phyloP scores from a whole-genome alignment of 371 early-diverging fungal genomes.

The Mortierella sp. region DNA sequence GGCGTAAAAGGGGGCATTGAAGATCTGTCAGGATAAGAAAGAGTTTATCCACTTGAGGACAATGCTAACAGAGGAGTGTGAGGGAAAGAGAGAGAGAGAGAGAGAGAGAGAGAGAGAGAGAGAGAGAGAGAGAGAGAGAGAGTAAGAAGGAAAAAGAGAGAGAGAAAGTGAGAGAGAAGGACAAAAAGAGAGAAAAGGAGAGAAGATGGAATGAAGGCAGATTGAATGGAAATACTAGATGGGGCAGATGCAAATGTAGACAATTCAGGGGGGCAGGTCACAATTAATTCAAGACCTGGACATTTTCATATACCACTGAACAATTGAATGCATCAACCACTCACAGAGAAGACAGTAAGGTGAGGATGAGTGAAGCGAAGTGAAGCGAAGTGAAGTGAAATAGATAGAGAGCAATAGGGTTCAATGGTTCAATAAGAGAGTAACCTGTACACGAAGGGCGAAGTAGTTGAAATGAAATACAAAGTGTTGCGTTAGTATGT shows the following conservation, averaged over 20 bases:
- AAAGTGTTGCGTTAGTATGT: no score
- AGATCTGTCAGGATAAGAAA: not conserved
- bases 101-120: not conserved
- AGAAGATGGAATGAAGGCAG: not conserved
- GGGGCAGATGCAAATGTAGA: not conserved
- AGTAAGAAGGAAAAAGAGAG: not conserved
- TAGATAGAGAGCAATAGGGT: no score
- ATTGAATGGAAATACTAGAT: conserved; percentile 5
- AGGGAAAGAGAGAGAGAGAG: not conserved
- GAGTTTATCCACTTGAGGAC: not conserved
- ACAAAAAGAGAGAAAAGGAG: not conserved
- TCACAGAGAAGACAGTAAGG: no score
- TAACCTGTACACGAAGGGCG: no score
- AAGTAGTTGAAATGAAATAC: no score
- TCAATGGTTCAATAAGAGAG: no score
- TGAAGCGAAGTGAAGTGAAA: no score
- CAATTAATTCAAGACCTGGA: not conserved
- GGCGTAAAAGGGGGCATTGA: conserved; percentile 10
- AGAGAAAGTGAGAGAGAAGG: not conserved
- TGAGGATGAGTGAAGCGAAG: no score
- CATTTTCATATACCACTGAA: no score
- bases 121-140: not conserved
- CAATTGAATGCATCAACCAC: no score
- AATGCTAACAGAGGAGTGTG: not conserved
- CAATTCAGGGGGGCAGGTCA: not conserved